These are phyloP conservation scores for Clavispora fructus DNA, from an alignment of 805 yeast species.

Conservation along the genomic window DNA sequence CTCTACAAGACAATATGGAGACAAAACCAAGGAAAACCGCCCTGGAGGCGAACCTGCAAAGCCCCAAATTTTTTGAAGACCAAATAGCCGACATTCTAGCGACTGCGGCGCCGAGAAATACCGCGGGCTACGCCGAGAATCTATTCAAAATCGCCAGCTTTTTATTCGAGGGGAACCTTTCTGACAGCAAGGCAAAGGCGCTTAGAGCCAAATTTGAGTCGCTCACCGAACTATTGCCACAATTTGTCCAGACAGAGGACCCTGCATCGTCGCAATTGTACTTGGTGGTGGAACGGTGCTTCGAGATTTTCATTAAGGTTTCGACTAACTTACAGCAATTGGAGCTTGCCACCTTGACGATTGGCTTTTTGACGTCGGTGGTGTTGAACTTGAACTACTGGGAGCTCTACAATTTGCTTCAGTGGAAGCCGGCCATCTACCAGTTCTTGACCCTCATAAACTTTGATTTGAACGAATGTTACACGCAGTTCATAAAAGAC, in stretches of 20 bases:
- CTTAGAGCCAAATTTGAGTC: slow-evolving; percentile 21
- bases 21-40: background rate
- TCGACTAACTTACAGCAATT: slow-evolving; percentile 26
- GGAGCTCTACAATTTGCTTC: slow-evolving; percentile 38
- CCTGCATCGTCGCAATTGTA: slow-evolving; percentile 30
- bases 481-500: slow-evolving; percentile 28
- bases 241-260: slow-evolving; percentile 18
- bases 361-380: slow-evolving; percentile 33
- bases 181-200: slow-evolving; percentile 9
- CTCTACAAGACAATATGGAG: background rate
- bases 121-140: slow-evolving; percentile 36
- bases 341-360: slow-evolving; percentile 28
- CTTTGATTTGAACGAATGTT: slow-evolving; percentile 38
- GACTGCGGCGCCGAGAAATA: slow-evolving; percentile 23
- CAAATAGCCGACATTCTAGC: slow-evolving; percentile 24
- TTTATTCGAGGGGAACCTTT: slow-evolving; percentile 16
- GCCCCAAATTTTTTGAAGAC: slow-evolving; percentile 2
- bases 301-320: slow-evolving; percentile 33
- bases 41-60: background rate
- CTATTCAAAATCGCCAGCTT: slow-evolving; percentile 25
- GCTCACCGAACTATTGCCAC: slow-evolving; percentile 21
- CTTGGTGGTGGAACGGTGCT: slow-evolving; percentile 32
- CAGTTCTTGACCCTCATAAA: slow-evolving; percentile 35
- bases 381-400: slow-evolving; percentile 38
- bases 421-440: slow-evolving; percentile 39